A percentile compares a stretch with the other conserved stretches of the same genome.
These are phyloP conservation scores for Alternaria hordeiaustralica DNA, from an alignment of 2,329 filamentous ascomycete species.

Conservation along the genomic window DNA sequence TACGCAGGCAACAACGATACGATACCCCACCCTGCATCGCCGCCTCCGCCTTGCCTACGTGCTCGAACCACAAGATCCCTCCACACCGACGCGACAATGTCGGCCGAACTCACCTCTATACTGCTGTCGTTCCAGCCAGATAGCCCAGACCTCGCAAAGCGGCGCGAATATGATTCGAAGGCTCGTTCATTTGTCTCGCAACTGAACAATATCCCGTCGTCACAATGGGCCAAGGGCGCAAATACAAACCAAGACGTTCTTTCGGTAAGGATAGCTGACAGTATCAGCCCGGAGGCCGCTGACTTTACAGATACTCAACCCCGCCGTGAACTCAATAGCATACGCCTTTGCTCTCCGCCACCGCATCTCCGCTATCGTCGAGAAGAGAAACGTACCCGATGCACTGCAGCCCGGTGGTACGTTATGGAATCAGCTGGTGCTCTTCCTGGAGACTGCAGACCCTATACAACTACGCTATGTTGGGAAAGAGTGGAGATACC, in stretches of 20 bases:
- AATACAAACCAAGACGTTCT: slow-evolving; percentile 51
- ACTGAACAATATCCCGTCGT: slow-evolving; percentile 41
- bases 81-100: slow-evolving; percentile 27
- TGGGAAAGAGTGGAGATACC: slow-evolving; percentile 54
- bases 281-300: slow-evolving; percentile 1
- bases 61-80: slow-evolving; percentile 6
- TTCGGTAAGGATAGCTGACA: slow-evolving; percentile 31
- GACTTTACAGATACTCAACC: slow-evolving; percentile 56
- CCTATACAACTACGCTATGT: slow-evolving; percentile 62
- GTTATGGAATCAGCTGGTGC: slow-evolving; percentile 58
- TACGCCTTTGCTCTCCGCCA: slow-evolving; percentile 63
- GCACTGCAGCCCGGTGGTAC: slow-evolving; percentile 52
- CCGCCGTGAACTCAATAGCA: slow-evolving; percentile 63
- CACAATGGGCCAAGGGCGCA: slow-evolving; percentile 44
- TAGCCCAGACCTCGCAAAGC: slow-evolving; percentile 37
- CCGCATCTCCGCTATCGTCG: slow-evolving; percentile 51
- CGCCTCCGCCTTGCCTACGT: slow-evolving; percentile 13
- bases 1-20: background rate
- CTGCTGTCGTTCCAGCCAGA: slow-evolving; percentile 47
- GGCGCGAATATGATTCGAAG: slow-evolving; percentile 49
- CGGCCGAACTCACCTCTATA: slow-evolving; percentile 36
- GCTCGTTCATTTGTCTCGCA: slow-evolving; percentile 44
- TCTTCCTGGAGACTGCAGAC: slow-evolving; percentile 59
- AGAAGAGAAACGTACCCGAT: slow-evolving; percentile 48
- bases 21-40: slow-evolving; percentile 32